Percentiles rank a stretch among this genome's conserved stretches.
Conservation (phyloP, 2,329 filamentous ascomycete species). For the Trichoderma koningiopsis region DNA sequence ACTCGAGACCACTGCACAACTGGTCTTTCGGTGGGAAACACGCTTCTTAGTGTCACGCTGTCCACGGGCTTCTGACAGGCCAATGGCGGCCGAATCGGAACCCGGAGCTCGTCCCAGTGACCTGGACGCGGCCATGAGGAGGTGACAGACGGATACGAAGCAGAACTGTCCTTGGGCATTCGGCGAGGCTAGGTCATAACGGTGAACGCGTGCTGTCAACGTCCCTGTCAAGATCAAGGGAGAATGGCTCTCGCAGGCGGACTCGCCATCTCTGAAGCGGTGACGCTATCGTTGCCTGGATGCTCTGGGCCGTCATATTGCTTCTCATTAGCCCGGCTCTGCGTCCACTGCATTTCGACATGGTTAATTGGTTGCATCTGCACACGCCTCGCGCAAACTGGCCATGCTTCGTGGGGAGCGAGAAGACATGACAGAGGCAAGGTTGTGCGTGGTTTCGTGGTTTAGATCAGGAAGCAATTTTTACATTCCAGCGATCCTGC, state of each 20-base stretch:
- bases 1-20: constrained; percentile 1
- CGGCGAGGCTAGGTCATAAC: neutral
- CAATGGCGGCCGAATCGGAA: constrained; percentile 12
- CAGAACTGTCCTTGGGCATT: neutral
- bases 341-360: neutral
- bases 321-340: neutral
- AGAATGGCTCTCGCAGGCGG: neutral
- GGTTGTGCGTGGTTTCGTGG: neutral
- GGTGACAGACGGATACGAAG: constrained; percentile 4
- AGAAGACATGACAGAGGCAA: constrained; percentile 6
- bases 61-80: neutral
- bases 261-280: neutral
- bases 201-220: neutral
- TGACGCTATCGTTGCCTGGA: neutral
- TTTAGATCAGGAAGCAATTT: neutral
- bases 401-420: neutral
- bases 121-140: constrained; percentile 8
- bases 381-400: neutral
- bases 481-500: neutral
- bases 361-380: constrained; percentile 3
- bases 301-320: neutral
- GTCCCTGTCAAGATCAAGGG: neutral
- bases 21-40: neutral
- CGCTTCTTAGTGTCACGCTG: neutral
- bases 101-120: constrained; percentile 16